Evolutionary conservation across 768 basidiomycete species (phyloP), one percentile per base, ranked within the genome.

Genomic region (Exsudoporus frostii): DNA sequence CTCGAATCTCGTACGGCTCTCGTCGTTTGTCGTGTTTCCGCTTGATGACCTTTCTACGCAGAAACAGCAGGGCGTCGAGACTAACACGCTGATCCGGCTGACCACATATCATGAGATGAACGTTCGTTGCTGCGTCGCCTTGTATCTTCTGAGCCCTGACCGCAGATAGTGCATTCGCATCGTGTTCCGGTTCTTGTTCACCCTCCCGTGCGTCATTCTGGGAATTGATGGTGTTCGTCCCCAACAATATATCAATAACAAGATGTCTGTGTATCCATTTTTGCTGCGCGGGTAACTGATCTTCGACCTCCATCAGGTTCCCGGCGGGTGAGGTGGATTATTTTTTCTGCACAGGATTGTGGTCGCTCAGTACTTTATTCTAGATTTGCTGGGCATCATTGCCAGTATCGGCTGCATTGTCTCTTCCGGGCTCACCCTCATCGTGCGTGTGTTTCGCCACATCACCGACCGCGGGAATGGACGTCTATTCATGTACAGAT

Each of bases 61-160:
- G 86, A 79, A 78, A 62, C 60, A 59, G 15, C 79, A 86, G 63
- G 81, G 80, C 8, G 84, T 89, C 9, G 90, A 92, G 48, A 76
- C 60, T 17, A 73, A 60, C 29, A 89, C 85, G 3, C 76, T 92
- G 43, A 77, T 88, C 20, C 82, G 89, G 20, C 70, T 93, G 45
- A 85, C 85, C 33, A 91, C 85, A 57, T 92, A 89, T 63, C 86
- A 88, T 37, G 88, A 92, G 62, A 70, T 92, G 37, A 93, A 93
- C 59, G 90, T 92, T 57, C 33, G 88, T 71, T 7, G 25, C 20
- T 14, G 15, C 13, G 27, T 41, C 10, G 3, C 52, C 30, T 6
- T 17, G 1, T 29, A 25, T 15, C 19, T 9, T 19, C 4, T 13
- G 24, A 36, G 27, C 36, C 56, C 50, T 51, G 32, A 55, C 13